phyloP scores from a whole-genome alignment of 805 yeast species.

The Candida saitoana region DNA sequence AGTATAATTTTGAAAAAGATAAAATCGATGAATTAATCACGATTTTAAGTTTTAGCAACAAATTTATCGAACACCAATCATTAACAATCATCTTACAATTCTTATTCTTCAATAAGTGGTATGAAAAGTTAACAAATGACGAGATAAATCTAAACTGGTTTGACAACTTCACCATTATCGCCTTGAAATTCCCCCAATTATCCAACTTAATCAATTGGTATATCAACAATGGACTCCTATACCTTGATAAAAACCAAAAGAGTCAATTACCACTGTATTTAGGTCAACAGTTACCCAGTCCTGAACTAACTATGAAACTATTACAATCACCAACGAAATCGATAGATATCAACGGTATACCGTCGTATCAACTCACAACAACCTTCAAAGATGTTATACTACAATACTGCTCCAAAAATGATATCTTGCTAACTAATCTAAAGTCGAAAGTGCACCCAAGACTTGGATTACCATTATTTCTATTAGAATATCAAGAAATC shows the following conservation, averaged over 20 bases:
- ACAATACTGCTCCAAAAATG: conserved; percentile 51
- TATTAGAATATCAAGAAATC: conserved; percentile 25
- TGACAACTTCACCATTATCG: background rate
- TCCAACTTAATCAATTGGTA: conserved; percentile 10
- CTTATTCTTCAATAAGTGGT: conserved; percentile 38
- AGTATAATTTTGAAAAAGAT: background rate
- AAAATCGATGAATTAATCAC: conserved; percentile 1
- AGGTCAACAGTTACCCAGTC: background rate
- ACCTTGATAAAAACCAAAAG: background rate
- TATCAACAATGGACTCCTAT: conserved; percentile 7
- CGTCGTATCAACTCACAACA: conserved; percentile 38
- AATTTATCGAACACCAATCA: background rate
- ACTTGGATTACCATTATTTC: conserved; percentile 44
- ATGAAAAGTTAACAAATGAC: conserved; percentile 8
- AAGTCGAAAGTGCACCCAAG: conserved; percentile 25
- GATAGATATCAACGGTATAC: conserved; percentile 32
- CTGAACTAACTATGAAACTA: background rate
- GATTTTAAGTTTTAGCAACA: background rate
- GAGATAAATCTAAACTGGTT: background rate
- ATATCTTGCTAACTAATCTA: conserved; percentile 39
- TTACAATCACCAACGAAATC: background rate
- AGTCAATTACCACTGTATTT: conserved; percentile 4
- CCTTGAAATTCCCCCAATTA: background rate
- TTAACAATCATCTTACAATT: conserved; percentile 17
- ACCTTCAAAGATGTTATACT: conserved; percentile 65